Base-by-base conservation (phyloP, 2,329 filamentous ascomycete genomes). In the Penicillium sp. region DNA sequence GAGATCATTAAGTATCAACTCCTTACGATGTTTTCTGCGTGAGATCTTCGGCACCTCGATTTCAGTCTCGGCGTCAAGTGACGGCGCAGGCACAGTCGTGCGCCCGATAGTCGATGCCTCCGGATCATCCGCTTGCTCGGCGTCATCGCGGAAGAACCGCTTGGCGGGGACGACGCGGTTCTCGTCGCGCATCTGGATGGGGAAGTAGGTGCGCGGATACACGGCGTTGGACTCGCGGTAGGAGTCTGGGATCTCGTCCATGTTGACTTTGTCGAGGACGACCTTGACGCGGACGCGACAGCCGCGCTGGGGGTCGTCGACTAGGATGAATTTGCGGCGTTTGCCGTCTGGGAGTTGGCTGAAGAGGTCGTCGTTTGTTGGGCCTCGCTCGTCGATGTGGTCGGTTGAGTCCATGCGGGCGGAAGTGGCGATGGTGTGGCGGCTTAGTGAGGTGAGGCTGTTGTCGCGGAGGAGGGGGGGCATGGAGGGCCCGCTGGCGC, bases 291-390 rank as follows among this genome's bases (percentile, higher is more conserved):
- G 88, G 2, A 97, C 87, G 42, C 92, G 86, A 50, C 86, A 88
- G 52, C 89, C 89, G 37, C 91, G 88, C 61, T 92, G 89, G 52
- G 86, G 87, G 73, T 97, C 93, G 65, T 97, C 93, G 29, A 97
- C 92, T 10, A 97, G 85, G 66, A 97, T 96, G 75, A 97, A 97
- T 76, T 97, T 97, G 72, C 93, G 89, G 70, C 91, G 91, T 79
- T 96, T 96, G 52, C 89, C 87, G 69, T 94, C 91, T 1, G 93
- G 92, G 52, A 96, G 84, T 64, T 94, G 89, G 49, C 91, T 91
- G 74, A 97, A 97, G 45, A 97, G 84, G 49, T 87, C 86, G 17
- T 86, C 84, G 52, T 81, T 88, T 46, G 56, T 69, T 12, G 74
- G 73, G 31, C 70, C 69, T 41, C 63, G 59, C 43, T 72, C 65